phyloP scores from a whole-genome alignment of 495 filamentous ascomycete species.

The Penicillium chermesinum region DNA sequence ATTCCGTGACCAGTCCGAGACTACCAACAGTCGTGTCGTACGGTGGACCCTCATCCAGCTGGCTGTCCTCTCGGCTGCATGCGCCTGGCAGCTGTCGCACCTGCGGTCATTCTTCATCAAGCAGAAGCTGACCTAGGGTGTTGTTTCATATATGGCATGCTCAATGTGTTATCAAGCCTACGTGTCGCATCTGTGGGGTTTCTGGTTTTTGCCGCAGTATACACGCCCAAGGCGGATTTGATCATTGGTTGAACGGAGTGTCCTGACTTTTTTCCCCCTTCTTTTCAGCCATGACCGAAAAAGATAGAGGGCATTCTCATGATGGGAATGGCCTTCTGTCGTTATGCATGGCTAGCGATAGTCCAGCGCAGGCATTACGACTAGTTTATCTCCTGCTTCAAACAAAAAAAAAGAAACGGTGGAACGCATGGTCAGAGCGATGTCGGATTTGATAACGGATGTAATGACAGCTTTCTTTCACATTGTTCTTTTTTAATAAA shows the following conservation, averaged over 20 bases:
- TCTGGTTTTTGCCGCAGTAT: constrained; percentile 1
- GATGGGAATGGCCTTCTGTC: too few relatives aligned
- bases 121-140: constrained; percentile 77
- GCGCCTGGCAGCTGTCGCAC: constrained; percentile 96
- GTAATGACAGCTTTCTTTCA: constrained; percentile 25
- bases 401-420: constrained; percentile 9
- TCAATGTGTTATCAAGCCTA: constrained; percentile 14
- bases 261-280: background rate
- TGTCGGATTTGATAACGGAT: constrained; percentile 33
- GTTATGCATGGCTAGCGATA: too few relatives aligned
- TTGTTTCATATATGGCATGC: too few relatives aligned
- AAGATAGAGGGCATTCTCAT: too few relatives aligned
- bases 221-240: background rate
- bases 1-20: constrained; percentile 94
- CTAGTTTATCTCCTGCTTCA: background rate
- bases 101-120: constrained; percentile 98
- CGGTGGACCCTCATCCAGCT: constrained; percentile 92
- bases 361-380: background rate
- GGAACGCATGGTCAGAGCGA: constrained; percentile 18
- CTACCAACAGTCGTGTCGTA: constrained; percentile 87
- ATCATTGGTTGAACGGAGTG: background rate
- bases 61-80: constrained; percentile 80
- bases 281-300: too few relatives aligned
- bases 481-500: too few relatives aligned
- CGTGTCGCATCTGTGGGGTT: constrained; percentile 22